A percentile compares a stretch with the other conserved stretches of the same genome.
phyloP scores from a whole-genome alignment of 768 basidiomycete species.

The Crepidotus variabilis region DNA sequence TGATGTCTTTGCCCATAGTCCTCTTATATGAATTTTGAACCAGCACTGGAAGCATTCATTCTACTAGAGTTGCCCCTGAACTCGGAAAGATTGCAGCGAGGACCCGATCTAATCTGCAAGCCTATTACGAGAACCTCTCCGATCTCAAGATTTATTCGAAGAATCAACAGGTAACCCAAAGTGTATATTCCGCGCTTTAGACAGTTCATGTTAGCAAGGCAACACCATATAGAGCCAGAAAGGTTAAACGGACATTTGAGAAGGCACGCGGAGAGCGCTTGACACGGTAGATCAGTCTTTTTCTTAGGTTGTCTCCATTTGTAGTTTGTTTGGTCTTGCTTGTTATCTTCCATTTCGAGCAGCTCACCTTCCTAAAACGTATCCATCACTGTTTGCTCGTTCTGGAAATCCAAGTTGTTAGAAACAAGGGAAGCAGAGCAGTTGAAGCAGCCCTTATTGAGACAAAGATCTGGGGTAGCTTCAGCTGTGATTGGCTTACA shows the following conservation, averaged over 20 bases:
- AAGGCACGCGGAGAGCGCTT: neutral
- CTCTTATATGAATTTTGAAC: conserved; percentile 2
- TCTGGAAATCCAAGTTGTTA: neutral
- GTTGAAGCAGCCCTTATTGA: neutral
- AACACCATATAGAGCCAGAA: neutral
- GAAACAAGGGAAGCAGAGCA: neutral
- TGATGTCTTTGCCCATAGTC: neutral
- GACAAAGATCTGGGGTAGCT: neutral
- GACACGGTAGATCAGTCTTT: neutral
- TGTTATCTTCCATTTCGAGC: conserved; percentile 17
- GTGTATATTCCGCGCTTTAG: conserved; percentile 19
- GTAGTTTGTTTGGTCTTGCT: conserved; percentile 5
- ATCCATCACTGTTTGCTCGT: conserved; percentile 2
- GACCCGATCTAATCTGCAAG: conserved; percentile 30
- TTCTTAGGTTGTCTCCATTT: neutral
- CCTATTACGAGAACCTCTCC: conserved; percentile 21
- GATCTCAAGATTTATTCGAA: conserved; percentile 37
- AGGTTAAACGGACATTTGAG: neutral
- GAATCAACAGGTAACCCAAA: conserved; percentile 21
- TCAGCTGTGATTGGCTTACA: neutral
- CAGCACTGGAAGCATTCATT: neutral
- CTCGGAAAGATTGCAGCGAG: conserved; percentile 23
- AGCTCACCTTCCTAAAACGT: conserved; percentile 18
- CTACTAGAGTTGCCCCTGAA: conserved; percentile 1
- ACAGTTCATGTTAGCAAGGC: neutral